Conservation (phyloP, 768 basidiomycete species). For the Amanita brunnescens region DNA sequence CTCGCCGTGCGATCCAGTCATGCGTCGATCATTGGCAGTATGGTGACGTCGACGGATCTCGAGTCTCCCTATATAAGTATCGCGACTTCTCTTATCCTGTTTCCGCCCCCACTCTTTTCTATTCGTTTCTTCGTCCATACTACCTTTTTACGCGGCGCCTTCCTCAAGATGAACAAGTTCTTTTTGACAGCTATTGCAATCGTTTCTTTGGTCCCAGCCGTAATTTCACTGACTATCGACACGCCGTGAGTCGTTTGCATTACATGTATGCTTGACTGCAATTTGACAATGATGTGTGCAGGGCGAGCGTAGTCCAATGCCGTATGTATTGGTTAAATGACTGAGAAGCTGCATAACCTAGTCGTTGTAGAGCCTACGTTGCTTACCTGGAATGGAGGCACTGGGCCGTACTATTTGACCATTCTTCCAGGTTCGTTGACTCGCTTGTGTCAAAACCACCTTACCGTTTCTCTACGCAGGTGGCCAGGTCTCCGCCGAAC, state of each 20-base stretch:
- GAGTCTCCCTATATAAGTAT: background rate
- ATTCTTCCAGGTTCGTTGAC: conserved; percentile 45
- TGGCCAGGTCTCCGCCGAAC: conserved; percentile 38
- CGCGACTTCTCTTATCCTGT: background rate
- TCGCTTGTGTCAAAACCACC: background rate
- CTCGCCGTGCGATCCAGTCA: background rate
- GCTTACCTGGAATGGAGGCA: conserved; percentile 45
- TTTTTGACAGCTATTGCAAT: conserved; percentile 25
- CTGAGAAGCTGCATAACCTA: background rate
- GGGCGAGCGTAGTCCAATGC: conserved; percentile 34
- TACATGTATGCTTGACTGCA: background rate
- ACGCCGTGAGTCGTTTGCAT: conserved; percentile 39
- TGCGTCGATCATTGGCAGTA: conserved; percentile 1
- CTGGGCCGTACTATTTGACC: conserved; percentile 48
- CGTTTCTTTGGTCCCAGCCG: conserved; percentile 28
- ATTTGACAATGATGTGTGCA: conserved; percentile 1
- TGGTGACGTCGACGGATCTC: conserved; percentile 6
- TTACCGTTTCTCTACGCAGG: conserved; percentile 25
- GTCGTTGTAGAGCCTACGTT: conserved; percentile 46
- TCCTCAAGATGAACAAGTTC: conserved; percentile 27
- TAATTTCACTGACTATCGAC: conserved; percentile 46
- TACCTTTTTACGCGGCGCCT: conserved; percentile 1
- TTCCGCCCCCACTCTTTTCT: background rate
- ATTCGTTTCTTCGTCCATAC: conserved; percentile 10
- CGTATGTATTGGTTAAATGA: conserved; percentile 27